phyloP scores from a whole-genome alignment of 768 basidiomycete species.

The Cystofilobasidium capitatum region DNA sequence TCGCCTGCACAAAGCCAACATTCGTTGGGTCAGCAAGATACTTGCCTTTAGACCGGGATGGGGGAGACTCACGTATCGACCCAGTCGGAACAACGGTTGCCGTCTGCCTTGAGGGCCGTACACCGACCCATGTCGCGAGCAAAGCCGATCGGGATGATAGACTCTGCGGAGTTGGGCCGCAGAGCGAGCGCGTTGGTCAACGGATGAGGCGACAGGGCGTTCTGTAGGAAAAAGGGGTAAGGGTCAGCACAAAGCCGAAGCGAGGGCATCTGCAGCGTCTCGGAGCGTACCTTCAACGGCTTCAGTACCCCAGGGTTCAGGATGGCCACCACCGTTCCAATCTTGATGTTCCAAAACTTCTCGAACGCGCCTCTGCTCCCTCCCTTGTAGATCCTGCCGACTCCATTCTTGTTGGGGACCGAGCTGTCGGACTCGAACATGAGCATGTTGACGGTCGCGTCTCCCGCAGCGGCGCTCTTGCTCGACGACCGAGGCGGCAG shows the following conservation, averaged over 20 bases:
- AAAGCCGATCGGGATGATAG: conserved; percentile 76
- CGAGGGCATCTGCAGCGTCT: background rate
- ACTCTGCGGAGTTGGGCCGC: conserved; percentile 69
- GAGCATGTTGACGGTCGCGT: conserved; percentile 70
- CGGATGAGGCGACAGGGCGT: conserved; percentile 53
- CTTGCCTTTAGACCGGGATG: background rate
- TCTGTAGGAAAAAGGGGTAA: conserved; percentile 29
- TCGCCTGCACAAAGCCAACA: conserved; percentile 45
- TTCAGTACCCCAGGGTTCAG: conserved; percentile 79
- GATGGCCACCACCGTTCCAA: conserved; percentile 82
- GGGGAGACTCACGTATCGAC: conserved; percentile 50
- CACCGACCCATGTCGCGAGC: conserved; percentile 81
- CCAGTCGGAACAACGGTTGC: conserved; percentile 75
- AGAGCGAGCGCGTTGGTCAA: conserved; percentile 72
- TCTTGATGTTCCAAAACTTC: conserved; percentile 66
- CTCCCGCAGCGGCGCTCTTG: conserved; percentile 51
- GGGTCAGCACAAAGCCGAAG: background rate
- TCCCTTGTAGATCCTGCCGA: conserved; percentile 58
- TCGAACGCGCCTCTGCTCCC: conserved; percentile 92
- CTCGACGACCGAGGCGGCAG: conserved; percentile 57
- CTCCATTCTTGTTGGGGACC: conserved; percentile 44
- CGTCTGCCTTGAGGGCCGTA: conserved; percentile 62
- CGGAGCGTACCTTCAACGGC: conserved; percentile 50
- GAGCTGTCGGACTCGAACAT: conserved; percentile 83
- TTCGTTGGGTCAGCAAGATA: background rate